Evolutionary conservation across 2,329 filamentous ascomycete species (phyloP).

Genomic region (Apiospora pterosperma): DNA sequence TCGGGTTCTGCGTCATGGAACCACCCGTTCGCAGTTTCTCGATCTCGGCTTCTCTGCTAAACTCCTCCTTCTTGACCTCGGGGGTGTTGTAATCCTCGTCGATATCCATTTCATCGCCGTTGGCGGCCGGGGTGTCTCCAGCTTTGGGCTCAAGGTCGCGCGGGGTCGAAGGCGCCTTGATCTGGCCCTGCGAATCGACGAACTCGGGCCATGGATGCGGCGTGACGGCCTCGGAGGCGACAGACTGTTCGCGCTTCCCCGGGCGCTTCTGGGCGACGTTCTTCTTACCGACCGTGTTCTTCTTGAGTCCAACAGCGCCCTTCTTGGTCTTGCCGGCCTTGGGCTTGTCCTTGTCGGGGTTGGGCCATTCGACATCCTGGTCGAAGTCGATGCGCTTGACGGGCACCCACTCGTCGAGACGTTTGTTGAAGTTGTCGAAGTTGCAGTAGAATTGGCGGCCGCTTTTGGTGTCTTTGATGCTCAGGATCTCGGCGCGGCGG

Average conservation of each 20-base stretch:
- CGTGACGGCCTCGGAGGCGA: constrained; percentile 49
- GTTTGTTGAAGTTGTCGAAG: constrained; percentile 97
- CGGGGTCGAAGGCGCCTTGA: constrained; percentile 39
- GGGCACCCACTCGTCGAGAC: constrained; percentile 80
- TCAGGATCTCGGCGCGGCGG: constrained; percentile 93
- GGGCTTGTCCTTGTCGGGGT: constrained; percentile 77
- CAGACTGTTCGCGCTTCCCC: constrained; percentile 53
- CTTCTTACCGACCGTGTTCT: constrained; percentile 53
- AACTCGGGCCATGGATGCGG: constrained; percentile 53
- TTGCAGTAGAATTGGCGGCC: constrained; percentile 92
- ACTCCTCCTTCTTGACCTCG: constrained; percentile 49
- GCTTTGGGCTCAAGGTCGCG: constrained; percentile 44
- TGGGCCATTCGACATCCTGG: constrained; percentile 94
- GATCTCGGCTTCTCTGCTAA: constrained; percentile 85
- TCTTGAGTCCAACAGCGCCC: constrained; percentile 47
- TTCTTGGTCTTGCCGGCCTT: constrained; percentile 78
- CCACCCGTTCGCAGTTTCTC: constrained; percentile 92
- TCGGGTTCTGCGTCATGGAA: constrained; percentile 98
- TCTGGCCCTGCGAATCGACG: constrained; percentile 43
- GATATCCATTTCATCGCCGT: constrained; percentile 47
- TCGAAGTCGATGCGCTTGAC: constrained; percentile 78
- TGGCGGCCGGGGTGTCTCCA: constrained; percentile 40
- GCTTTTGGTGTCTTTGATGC: constrained; percentile 85
- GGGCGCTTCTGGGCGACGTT: constrained; percentile 45
- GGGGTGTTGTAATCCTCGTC: constrained; percentile 45